Conservation (phyloP, 2,329 filamentous ascomycete species). For the Xylogone sp. region DNA sequence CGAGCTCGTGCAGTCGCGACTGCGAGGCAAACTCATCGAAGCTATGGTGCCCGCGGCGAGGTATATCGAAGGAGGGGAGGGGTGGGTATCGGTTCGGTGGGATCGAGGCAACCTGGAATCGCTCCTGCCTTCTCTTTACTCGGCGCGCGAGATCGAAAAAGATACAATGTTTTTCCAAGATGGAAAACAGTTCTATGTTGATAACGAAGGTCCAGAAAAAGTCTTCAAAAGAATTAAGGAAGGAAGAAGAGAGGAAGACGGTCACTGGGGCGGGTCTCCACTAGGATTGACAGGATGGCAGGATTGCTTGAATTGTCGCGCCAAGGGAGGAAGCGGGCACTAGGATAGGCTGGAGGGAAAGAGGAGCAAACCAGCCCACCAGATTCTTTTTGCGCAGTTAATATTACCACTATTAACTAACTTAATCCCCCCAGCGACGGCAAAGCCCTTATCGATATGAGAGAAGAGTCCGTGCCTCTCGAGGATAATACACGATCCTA, state of each 20-base stretch:
- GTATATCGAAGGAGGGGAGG: too few species aligned
- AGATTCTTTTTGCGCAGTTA: too few species aligned
- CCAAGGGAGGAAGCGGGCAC: not conserved
- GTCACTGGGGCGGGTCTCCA: not conserved
- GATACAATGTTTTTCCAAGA: too few species aligned
- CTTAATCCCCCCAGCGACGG: not conserved
- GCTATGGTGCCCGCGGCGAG: conserved; percentile 17
- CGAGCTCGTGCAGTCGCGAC: conserved; percentile 25
- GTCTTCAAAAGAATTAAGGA: not conserved
- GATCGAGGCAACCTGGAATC: not conserved
- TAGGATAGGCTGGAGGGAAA: not conserved
- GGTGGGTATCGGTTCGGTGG: not conserved
- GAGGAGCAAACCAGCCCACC: not conserved
- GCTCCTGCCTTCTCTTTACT: not conserved
- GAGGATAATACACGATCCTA: not conserved
- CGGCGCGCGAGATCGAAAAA: not conserved
- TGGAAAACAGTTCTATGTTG: too few species aligned
- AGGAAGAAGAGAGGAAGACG: not conserved
- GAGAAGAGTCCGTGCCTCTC: not conserved
- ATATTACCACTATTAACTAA: too few species aligned
- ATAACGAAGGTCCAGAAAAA: too few species aligned
- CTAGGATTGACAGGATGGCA: not conserved
- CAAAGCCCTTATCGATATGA: not conserved
- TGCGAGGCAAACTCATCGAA: conserved; percentile 30
- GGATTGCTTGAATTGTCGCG: not conserved